Base-by-base conservation (phyloP, 805 yeast genomes). In the Kluyveromyces siamensis region DNA sequence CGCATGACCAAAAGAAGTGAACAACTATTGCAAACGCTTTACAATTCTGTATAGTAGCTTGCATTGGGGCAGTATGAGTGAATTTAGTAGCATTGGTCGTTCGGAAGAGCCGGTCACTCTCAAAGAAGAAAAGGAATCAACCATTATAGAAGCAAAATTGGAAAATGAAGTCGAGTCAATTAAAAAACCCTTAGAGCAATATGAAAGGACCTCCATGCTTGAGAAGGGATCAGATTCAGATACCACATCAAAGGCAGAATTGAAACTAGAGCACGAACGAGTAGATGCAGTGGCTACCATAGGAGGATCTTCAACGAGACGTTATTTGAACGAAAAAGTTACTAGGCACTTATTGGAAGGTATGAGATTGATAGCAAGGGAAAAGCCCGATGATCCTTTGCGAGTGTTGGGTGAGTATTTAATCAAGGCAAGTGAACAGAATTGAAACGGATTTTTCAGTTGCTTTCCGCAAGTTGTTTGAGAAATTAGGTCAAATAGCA, bases 231-330 rank as follows among this genome's bases (percentile, higher is more conserved):
- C 42, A 11, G 44, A 41, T 3, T 4, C 37, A 18, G 44, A 41
- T 11, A n/a, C n/a, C 4, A 27, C 44, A 27, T 37, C 44, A 11
- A 41, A 41, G 44, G 27, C 14, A 21, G 45, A 43, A 16, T 44
- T 47, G 10, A 46, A 44, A 21, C 17, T 45, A 10, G 50, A 50
- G 5, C 11, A 48, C 40, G 47, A 49, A 39, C 44, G 52, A 27
- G 49, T 57, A 27, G 55, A 77, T 10, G 62, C 73, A 13, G 72
- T 77, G 37, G 78, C 76, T 50, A 69, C 78, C 25, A 77, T 80
- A 14, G 86, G 87, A 8, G 93, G 93, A 1, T 83, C 89, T 2
- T 79, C 85, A 1, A 73, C 83, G 1, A 74, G 95, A 53, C 75
- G 73, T 55, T 86, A 84, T 72, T 70, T 86, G 49, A 83, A 84